Evolutionary conservation across 2,329 filamentous ascomycete genomes (phyloP).

Genomic region (Talaromyces sp.): DNA sequence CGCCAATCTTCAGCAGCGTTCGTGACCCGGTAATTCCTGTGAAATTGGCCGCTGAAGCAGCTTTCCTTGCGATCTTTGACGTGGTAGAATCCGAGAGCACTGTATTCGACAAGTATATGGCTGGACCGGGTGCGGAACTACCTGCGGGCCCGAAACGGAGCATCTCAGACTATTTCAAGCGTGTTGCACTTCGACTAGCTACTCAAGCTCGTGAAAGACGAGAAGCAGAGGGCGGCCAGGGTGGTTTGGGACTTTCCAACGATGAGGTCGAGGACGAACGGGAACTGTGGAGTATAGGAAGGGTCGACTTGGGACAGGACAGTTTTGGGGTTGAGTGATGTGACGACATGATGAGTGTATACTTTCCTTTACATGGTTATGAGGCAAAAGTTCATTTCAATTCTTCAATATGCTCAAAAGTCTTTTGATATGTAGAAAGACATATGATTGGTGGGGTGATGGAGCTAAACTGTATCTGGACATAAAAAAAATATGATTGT

Average conservation of each 20-base stretch:
- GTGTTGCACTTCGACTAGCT: constrained; percentile 80
- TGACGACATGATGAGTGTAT: not conserved
- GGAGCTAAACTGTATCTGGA: not conserved
- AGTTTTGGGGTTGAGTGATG: constrained; percentile 34
- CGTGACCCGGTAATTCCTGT: constrained; percentile 90
- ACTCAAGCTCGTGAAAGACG: constrained; percentile 81
- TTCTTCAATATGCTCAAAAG: not conserved
- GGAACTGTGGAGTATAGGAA: constrained; percentile 94
- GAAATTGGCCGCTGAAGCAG: constrained; percentile 90
- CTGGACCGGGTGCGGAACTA: constrained; percentile 63
- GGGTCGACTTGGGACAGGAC: constrained; percentile 71
- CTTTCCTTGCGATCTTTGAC: constrained; percentile 85
- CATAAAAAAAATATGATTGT: not conserved
- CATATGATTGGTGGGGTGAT: not conserved
- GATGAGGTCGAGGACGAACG: constrained; percentile 93
- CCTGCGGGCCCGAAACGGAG: constrained; percentile 73
- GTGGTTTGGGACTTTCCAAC: constrained; percentile 78
- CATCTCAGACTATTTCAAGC: constrained; percentile 97
- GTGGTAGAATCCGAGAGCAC: constrained; percentile 82
- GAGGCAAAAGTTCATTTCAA: not conserved
- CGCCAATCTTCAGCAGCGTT: constrained; percentile 82
- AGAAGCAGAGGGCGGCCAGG: constrained; percentile 86
- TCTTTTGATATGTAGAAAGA: not conserved
- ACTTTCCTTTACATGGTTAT: not conserved
- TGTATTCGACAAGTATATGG: constrained; percentile 89